Base-by-base conservation (phyloP, 768 basidiomycete genomes). In the Leucocoprinus birnbaumii region DNA sequence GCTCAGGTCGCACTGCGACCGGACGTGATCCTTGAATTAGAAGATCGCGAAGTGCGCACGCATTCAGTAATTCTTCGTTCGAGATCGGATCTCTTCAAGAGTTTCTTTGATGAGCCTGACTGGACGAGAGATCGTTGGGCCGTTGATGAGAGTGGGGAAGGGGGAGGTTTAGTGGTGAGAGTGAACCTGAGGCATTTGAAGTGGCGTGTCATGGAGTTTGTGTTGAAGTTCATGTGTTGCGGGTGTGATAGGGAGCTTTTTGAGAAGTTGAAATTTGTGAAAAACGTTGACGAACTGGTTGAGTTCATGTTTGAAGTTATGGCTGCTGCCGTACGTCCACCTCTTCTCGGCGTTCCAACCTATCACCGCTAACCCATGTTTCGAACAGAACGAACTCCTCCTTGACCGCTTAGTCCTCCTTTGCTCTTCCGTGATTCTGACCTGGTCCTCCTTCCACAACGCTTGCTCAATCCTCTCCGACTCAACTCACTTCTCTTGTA, bases 241-340 rank as follows among this genome's bases (percentile, higher is more conserved):
- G 94, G 91, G 13, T 73, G 67, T 11, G 82, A 82, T 59, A 73
- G 70, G 41, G 82, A 82, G 51, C 72, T 94, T 68, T 95, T 97
- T 61, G 79, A 87, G 46, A 41, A 48, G 42, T 14, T 63, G 89
- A 89, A 87, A 48, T 87, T 84, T 62, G 70, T 80, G 2, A 62
- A 80, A 22, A 80, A 80, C 1, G 71, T 84, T 4, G 93, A 98
- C 53, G 84, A 89, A 34, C 73, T 92, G 26, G 68, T 98, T 54
- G 88, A 93, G 58, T 91, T 94, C 60, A 80, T 94, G 71, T 93
- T 97, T 58, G 83, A 87, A 19, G 85, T 98, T 14, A 82, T 97
- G 68, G 86, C 86, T 34, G 87, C 84, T 16, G 92, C 94, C 34
- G 93, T 94, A 66, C 66, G 82, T 73, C 25, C 37, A 41, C 18